Evolutionary conservation across 2,329 filamentous ascomycete species (phyloP).

Genomic region (Rutstroemia sp.): DNA sequence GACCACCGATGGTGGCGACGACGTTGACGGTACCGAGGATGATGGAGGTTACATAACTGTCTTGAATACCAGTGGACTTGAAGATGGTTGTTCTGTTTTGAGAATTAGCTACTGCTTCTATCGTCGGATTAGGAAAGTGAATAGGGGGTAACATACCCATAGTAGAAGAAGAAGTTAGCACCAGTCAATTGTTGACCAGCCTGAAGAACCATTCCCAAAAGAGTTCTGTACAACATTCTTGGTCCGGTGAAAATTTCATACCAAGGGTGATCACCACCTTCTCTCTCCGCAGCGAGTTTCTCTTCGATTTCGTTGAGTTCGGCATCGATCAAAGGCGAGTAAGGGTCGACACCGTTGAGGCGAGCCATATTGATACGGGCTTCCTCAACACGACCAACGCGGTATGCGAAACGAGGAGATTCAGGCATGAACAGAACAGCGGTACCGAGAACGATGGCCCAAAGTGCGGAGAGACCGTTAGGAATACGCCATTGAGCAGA

Average conservation of each 20-base stretch:
- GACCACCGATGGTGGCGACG: slow-evolving; percentile 54
- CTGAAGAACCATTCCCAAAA: slow-evolving; percentile 56
- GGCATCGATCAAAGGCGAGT: slow-evolving; percentile 34
- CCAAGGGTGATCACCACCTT: slow-evolving; percentile 29
- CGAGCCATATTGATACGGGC: slow-evolving; percentile 41
- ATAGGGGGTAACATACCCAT: slow-evolving; percentile 29
- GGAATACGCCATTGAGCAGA: slow-evolving; percentile 57
- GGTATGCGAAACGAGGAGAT: slow-evolving; percentile 45
- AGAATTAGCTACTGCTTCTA: background rate
- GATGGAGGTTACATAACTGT: slow-evolving; percentile 62
- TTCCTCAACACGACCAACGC: slow-evolving; percentile 39
- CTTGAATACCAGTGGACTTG: slow-evolving; percentile 52
- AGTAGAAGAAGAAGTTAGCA: slow-evolving; percentile 63
- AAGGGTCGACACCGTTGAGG: slow-evolving; percentile 35
- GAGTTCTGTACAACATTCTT: slow-evolving; percentile 56
- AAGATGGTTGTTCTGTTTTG: slow-evolving; percentile 51
- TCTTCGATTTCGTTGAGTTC: slow-evolving; percentile 46
- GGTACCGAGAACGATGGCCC: slow-evolving; percentile 44
- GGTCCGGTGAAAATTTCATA: slow-evolving; percentile 61
- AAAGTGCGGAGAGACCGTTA: slow-evolving; percentile 47
- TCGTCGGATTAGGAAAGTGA: background rate
- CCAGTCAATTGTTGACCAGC: slow-evolving; percentile 63
- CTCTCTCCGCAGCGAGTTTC: slow-evolving; percentile 43
- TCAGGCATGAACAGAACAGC: slow-evolving; percentile 48
- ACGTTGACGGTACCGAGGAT: slow-evolving; percentile 64